phyloP scores from a whole-genome alignment of 345 rosid species.

The Melaleuca quinquenervia region DNA sequence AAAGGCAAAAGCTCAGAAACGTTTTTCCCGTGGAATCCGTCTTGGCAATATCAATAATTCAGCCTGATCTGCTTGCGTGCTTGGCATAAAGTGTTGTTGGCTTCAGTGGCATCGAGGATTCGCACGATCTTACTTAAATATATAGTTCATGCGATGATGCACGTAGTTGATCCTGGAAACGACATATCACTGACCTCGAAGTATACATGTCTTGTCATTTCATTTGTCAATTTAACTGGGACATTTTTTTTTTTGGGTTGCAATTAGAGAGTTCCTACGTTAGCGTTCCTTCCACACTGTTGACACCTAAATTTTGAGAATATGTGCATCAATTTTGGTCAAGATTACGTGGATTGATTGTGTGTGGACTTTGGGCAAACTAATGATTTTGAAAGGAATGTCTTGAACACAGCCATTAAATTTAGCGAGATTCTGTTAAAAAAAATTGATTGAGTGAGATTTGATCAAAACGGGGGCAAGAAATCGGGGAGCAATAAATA shows the following conservation, averaged over 20 bases:
- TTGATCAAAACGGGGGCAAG: too few relatives aligned
- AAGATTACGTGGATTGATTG: too few relatives aligned
- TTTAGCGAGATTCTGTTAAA: too few relatives aligned
- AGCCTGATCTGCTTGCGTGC: neutral
- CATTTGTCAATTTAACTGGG: neutral
- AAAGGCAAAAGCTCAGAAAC: neutral
- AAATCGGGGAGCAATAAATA: too few relatives aligned
- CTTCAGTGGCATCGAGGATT: neutral
- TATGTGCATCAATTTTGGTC: too few relatives aligned
- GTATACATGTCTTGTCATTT: neutral
- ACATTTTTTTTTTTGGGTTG: too few relatives aligned
- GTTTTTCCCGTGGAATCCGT: neutral
- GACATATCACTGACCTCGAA: neutral
- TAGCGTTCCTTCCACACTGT: too few relatives aligned
- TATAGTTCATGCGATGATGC: neutral
- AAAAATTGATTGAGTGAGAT: too few relatives aligned
- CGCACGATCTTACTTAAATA: neutral
- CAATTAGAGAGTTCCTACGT: neutral
- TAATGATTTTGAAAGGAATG: too few relatives aligned
- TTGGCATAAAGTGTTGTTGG: neutral
- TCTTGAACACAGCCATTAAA: too few relatives aligned
- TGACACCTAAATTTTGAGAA: too few relatives aligned
- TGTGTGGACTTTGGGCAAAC: too few relatives aligned
- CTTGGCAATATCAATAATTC: neutral
- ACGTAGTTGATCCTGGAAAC: neutral